Evolutionary conservation across 352 stramenopile genomes (phyloP), one percentile per base, ranked within the genome.

Genomic region (Halophytophthora polymorphica): DNA sequence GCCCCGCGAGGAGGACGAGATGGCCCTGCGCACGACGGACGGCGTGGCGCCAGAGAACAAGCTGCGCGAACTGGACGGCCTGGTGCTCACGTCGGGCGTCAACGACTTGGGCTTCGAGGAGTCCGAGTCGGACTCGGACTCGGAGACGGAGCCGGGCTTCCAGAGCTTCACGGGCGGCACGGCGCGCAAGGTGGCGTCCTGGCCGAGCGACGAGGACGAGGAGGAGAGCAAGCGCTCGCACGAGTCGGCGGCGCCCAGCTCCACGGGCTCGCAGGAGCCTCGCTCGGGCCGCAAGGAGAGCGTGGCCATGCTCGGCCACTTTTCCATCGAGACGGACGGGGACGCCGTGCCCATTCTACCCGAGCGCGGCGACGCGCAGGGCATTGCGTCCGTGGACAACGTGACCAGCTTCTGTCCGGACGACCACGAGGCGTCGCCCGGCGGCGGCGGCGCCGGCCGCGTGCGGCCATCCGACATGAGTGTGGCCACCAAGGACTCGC

Each of bases 251-350:
- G 57, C 22, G 25, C 54, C 6, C 22, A 56, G 14, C 25, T 45
- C 12, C 38, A 73, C 34, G 43, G 63, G 5, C 44, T 56, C 13
- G 59, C 3, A 57, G 69, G 57, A 56, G 65, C 19, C 41, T 39
- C 36, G 60, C 61, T 36, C 64, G 65, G 49, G 72, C 64, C 2
- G 53, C 77, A 37, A 76, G 88, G 53, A 83, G 70, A 88, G 72
- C 13, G 77, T 86, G 34, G 68, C 79, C 28, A 87, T 90, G 79
- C 69, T 88, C 3, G 77, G 77, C 13, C 69, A 90, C 58, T 88
- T 75, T 52, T 88, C 79, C 23, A 82, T 69, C 25, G 61, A 85
- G 56, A 84, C 79, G 8, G 68, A 71, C 18, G 53, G 50, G 4
- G 63, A 71, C 52, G 71, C 61, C 8, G 56, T 88, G 33, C 70